Conservation (phyloP, 2,329 filamentous ascomycete species). For the Cytospora piceae region DNA sequence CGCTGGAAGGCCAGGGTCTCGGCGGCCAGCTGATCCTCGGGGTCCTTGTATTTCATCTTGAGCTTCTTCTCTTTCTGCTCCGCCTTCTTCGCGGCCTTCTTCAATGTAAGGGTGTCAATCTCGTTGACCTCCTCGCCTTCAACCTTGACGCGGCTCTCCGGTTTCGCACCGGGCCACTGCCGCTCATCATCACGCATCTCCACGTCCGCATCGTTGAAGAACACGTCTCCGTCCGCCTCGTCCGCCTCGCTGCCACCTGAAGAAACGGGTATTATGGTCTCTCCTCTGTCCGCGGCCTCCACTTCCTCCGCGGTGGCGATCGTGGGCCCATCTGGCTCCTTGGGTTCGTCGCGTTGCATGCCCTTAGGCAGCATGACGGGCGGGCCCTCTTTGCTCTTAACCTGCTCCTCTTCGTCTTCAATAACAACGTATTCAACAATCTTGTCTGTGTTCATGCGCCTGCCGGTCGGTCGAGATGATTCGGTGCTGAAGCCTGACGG, state of each 20-base stretch:
- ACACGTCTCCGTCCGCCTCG: slow-evolving; percentile 42
- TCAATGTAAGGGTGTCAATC: slow-evolving; percentile 45
- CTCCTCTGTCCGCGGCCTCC: slow-evolving; percentile 56
- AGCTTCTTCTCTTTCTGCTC: slow-evolving; percentile 33
- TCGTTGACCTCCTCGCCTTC: slow-evolving; percentile 50
- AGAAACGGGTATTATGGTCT: slow-evolving; percentile 47
- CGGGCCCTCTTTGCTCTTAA: slow-evolving; percentile 27
- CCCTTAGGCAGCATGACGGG: slow-evolving; percentile 54
- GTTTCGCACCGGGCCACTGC: slow-evolving; percentile 49
- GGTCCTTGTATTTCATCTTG: slow-evolving; percentile 34
- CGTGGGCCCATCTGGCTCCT: slow-evolving; percentile 53
- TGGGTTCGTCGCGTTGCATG: slow-evolving; percentile 58
- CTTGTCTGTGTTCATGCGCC: slow-evolving; percentile 30
- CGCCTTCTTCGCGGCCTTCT: slow-evolving; percentile 17
- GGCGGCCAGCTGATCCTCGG: slow-evolving; percentile 39
- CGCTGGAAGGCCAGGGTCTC: slow-evolving; percentile 41
- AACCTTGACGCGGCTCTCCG: slow-evolving; percentile 41
- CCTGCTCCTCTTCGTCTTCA: slow-evolving; percentile 21
- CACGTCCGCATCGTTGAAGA: slow-evolving; percentile 25
- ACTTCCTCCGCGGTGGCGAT: slow-evolving; percentile 62
- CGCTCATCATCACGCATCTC: slow-evolving; percentile 41
- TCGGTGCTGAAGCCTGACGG: slow-evolving; percentile 14
- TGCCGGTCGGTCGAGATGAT: slow-evolving; percentile 27
- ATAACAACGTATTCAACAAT: slow-evolving; percentile 28
- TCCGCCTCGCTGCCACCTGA: slow-evolving; percentile 41